Conservation (phyloP, 1,284 basidiomycete genomes). For the Ustilago xerochloae region DNA sequence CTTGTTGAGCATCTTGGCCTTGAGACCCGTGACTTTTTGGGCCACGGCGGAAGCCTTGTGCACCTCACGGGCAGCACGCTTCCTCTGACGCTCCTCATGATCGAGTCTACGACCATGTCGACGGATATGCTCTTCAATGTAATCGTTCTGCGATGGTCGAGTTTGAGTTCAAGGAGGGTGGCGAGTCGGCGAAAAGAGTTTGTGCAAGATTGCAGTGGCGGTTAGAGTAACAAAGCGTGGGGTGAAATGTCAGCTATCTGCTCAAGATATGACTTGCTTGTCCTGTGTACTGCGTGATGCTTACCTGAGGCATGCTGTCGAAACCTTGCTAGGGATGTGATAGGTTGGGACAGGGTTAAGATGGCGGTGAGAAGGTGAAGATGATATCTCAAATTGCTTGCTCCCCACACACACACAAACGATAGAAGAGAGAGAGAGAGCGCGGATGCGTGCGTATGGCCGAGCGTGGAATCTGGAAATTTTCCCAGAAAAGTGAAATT, state of each 20-base stretch:
- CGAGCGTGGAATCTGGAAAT: constrained; percentile 12
- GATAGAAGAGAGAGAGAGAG: not conserved
- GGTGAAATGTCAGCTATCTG: not conserved
- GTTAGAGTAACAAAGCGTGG: no score
- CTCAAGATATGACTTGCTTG: not conserved
- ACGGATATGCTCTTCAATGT: constrained; percentile 70
- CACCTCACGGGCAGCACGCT: constrained; percentile 88
- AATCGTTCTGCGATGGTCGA: constrained; percentile 68
- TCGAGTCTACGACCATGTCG: constrained; percentile 66
- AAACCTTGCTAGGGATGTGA: constrained; percentile 2
- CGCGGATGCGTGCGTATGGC: not conserved
- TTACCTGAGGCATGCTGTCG: constrained; percentile 53
- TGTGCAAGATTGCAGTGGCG: constrained; percentile 2
- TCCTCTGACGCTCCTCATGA: constrained; percentile 74
- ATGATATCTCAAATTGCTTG: not conserved
- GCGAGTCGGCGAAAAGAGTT: not conserved
- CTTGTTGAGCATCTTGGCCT: constrained; percentile 96
- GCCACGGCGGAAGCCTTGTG: constrained; percentile 88
- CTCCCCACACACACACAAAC: not conserved
- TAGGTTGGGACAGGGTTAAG: constrained; percentile 3
- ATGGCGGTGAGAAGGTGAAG: constrained; percentile 4
- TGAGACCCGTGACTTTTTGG: constrained; percentile 94
- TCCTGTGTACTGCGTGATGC: not conserved
- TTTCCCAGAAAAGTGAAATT: constrained; percentile 7
- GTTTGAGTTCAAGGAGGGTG: not conserved